Conservation (phyloP, 148 eudicot genomes). For the Vaccinium myrtillus region DNA sequence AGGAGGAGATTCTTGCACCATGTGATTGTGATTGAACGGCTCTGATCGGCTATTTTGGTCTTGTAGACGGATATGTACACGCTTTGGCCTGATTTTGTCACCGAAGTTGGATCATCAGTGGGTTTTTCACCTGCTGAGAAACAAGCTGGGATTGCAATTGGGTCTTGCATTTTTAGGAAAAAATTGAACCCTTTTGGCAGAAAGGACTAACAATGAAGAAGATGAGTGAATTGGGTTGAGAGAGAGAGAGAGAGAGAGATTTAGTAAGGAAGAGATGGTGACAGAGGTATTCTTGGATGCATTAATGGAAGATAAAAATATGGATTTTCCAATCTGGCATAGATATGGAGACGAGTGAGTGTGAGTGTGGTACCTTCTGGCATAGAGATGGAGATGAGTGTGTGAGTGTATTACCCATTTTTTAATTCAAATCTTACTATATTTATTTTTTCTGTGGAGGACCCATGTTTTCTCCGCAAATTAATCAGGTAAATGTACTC, state of each 20-base stretch:
- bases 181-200: neutral
- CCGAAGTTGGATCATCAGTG: constrained; percentile 33
- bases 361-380: constrained; percentile 31
- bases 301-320: constrained; percentile 22
- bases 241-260: neutral
- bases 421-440: neutral
- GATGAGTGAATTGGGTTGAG: neutral
- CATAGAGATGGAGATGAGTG: constrained; percentile 38
- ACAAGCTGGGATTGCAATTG: constrained; percentile 63
- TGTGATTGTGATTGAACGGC: constrained; percentile 62
- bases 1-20: constrained; percentile 83
- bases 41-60: constrained; percentile 55
- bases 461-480: neutral
- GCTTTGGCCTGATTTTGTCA: constrained; percentile 68
- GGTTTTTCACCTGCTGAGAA: constrained; percentile 51
- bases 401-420: constrained; percentile 1
- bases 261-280: neutral
- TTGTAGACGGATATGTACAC: constrained; percentile 67
- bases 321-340: constrained; percentile 40
- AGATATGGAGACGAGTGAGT: constrained; percentile 36
- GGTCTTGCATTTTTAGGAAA: constrained; percentile 45
- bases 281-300: constrained; percentile 26
- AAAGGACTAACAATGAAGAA: neutral
- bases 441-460: neutral
- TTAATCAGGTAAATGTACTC: neutral